These are phyloP conservation scores for Pelargonium australe DNA, from an alignment of 441 rosid genomes.

Conservation along the genomic window DNA sequence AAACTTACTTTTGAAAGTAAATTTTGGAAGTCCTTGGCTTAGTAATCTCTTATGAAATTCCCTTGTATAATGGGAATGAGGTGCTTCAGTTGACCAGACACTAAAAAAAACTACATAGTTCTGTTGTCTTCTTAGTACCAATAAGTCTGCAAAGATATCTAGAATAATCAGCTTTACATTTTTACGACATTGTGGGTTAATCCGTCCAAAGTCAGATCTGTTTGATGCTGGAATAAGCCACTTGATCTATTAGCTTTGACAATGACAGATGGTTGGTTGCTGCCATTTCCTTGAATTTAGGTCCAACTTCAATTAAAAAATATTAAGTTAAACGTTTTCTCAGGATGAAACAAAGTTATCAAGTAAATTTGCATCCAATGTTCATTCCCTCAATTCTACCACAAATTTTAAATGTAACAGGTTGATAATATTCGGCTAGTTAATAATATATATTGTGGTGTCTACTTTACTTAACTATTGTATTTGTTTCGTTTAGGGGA, in stretches of 20 bases:
- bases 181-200: too few relatives aligned
- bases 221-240: too few relatives aligned
- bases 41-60: background rate
- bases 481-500: constrained; percentile 26
- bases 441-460: background rate
- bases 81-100: background rate
- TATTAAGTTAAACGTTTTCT: too few relatives aligned
- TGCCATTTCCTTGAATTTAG: too few relatives aligned
- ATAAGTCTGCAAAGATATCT: too few relatives aligned
- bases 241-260: too few relatives aligned
- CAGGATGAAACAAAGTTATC: background rate
- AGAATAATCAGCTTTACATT: too few relatives aligned
- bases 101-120: background rate
- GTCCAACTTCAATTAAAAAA: too few relatives aligned
- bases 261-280: too few relatives aligned
- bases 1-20: background rate
- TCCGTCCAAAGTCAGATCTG: too few relatives aligned
- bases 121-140: too few relatives aligned
- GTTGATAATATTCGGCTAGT: background rate
- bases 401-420: background rate
- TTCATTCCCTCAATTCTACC: background rate
- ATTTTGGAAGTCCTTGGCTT: background rate
- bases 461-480: background rate
- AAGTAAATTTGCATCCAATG: background rate
- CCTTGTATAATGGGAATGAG: background rate